Base-by-base conservation (phyloP, 2,329 filamentous ascomycete genomes). In the Endocalyx cinctus region DNA sequence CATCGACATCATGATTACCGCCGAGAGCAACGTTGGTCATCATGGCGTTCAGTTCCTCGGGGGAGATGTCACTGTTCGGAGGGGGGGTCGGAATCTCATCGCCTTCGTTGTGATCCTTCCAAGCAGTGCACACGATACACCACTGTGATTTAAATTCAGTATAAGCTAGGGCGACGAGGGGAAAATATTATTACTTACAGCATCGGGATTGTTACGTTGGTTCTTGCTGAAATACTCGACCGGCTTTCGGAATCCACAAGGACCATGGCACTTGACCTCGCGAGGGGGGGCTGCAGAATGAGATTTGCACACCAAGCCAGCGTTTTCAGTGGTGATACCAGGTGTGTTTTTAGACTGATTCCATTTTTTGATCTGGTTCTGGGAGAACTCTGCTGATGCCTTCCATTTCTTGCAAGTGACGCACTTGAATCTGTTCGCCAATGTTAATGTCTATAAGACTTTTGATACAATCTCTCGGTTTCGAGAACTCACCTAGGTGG, bases 81-180 rank as follows among this genome's bases (percentile, higher is more conserved):
- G 37, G 38, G 5, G 42, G 41, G 29, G 36, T 46, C 4, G 49
- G 50, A 3, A 38, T 30, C 17, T 46, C 48, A n/a, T 50, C 42
- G 5, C 39, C 45, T 31, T 51, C 48, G 5, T 43, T 39, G 12
- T 43, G 47, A 12, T 37, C 25, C n/a, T 48, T 51, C 55, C 57
- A 64, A 3, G 48, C 42, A 0, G 50, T 55, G 37, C 63, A 66
- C 5, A 41, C 31, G 3, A 45, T 41, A 39, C 62, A 66, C 55
- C 58, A 59, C 59, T 62, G 26, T 14, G 19, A 29, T 11, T 5
- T 8, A 27, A 33, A 30, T 13, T 27, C 31, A 29, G 34, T 40
- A 17, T 41, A 35, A 27, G 37, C 30, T 10, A 18, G 41, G 41
- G 30, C 16, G 6, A 6, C 11, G 27, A 19, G 16, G 27, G 27